These are phyloP conservation scores for Cruciata laevipes DNA, from an alignment of 257 asterid genomes.

Conservation along the genomic window DNA sequence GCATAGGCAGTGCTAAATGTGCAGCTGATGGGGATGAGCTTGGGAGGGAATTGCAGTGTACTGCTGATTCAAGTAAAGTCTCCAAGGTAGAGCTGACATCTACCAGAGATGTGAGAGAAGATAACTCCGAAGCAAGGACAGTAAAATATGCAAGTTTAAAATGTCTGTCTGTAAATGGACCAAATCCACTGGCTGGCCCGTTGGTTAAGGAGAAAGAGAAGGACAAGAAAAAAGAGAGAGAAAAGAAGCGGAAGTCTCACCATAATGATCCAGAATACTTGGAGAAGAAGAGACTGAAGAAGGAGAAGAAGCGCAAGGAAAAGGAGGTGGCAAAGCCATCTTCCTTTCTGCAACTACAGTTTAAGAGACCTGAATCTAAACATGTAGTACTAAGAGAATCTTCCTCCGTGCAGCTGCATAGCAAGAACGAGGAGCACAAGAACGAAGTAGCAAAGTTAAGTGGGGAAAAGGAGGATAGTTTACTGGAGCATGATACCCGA, in stretches of 20 bases:
- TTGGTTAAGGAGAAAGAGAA: conserved; percentile 20
- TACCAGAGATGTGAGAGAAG: conserved; percentile 20
- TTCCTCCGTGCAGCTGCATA: conserved; percentile 9
- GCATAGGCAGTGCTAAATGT: conserved; percentile 84
- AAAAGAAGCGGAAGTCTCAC: conserved; percentile 38
- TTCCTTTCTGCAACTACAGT: conserved; percentile 24
- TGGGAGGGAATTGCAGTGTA: conserved; percentile 77
- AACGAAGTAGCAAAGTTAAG: conserved; percentile 12
- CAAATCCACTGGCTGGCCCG: conserved; percentile 12
- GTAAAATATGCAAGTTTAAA: conserved; percentile 35
- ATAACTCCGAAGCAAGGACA: conserved; percentile 27
- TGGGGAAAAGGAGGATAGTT: conserved; percentile 17
- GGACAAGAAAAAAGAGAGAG: conserved; percentile 26
- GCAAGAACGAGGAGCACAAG: conserved; percentile 18
- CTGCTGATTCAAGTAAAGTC: conserved; percentile 89
- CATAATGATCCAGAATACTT: conserved; percentile 44
- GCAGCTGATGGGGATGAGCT: conserved; percentile 53
- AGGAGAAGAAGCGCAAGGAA: conserved; percentile 83
- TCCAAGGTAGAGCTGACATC: conserved; percentile 32
- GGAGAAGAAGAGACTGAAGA: conserved; percentile 61
- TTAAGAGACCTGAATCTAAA: conserved; percentile 16
- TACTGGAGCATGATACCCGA: conserved; percentile 14
- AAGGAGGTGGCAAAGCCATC: conserved; percentile 56
- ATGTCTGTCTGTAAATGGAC: conserved; percentile 21
- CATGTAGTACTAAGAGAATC: conserved; percentile 16